Conservation (phyloP, 371 early-diverging fungal species). For the Mortierella sp. region DNA sequence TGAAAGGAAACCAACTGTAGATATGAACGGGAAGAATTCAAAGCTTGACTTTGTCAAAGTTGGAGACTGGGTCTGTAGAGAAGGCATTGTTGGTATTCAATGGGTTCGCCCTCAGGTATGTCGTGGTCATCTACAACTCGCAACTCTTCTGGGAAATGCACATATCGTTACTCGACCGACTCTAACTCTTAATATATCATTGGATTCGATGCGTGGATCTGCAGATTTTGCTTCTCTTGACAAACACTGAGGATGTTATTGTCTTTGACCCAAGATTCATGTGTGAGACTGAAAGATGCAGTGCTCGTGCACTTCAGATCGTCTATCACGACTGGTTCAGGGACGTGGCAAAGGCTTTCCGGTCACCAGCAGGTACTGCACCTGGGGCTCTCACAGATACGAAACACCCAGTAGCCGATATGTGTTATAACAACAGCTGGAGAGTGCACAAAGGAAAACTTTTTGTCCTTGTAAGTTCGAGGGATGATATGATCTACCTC, state of each 20-base stretch:
- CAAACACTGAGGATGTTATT: constrained; percentile 77
- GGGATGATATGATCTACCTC: not conserved
- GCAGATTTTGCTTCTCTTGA: constrained; percentile 73
- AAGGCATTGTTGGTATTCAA: constrained; percentile 79
- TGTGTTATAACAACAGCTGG: constrained; percentile 80
- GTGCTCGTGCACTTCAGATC: constrained; percentile 67
- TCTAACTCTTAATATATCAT: not conserved
- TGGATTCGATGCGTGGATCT: not conserved
- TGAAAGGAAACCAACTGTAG: constrained; percentile 24
- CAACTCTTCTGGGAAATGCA: too few relatives aligned
- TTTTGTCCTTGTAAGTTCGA: constrained; percentile 72
- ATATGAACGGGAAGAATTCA: constrained; percentile 23
- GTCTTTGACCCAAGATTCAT: constrained; percentile 76
- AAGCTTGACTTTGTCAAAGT: constrained; percentile 66
- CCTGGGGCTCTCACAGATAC: constrained; percentile 15
- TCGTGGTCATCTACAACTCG: not conserved
- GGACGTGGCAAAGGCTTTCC: constrained; percentile 42
- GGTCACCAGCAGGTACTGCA: constrained; percentile 16
- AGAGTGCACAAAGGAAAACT: constrained; percentile 76
- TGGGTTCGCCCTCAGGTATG: constrained; percentile 83
- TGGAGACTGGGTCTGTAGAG: constrained; percentile 72
- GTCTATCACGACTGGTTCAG: constrained; percentile 78
- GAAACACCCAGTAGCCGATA: constrained; percentile 62
- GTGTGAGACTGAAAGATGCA: constrained; percentile 72
- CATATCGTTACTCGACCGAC: not conserved